Evolutionary conservation across 164 flowering plant genomes (phyloP).

Genomic region (Liriodendron chinense): DNA sequence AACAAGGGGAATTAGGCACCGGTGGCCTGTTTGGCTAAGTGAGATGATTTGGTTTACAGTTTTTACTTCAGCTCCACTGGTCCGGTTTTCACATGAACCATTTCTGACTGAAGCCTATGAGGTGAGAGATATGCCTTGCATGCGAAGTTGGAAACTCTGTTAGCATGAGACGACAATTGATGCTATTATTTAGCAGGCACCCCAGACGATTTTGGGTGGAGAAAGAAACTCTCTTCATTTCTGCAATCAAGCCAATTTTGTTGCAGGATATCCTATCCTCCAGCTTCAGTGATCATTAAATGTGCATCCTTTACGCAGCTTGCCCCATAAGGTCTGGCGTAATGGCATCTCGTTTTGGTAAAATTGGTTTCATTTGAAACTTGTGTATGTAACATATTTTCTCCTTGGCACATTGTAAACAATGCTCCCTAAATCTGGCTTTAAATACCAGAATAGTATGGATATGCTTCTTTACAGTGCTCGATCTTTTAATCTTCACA

Average conservation of each 20-base stretch:
- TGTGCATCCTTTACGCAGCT: slow-evolving; percentile 32
- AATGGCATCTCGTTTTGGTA: slow-evolving; percentile 31
- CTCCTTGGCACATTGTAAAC: slow-evolving; percentile 42
- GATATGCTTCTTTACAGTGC: slow-evolving; percentile 12
- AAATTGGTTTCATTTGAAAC: slow-evolving; percentile 39
- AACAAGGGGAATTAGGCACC: slow-evolving; percentile 61
- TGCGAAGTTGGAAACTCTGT: slow-evolving; percentile 27
- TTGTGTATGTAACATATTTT: slow-evolving; percentile 68
- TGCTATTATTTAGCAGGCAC: slow-evolving; percentile 67
- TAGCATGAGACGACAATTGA: slow-evolving; percentile 36
- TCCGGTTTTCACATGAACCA: background rate
- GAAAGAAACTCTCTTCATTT: slow-evolving; percentile 20
- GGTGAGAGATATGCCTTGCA: slow-evolving; percentile 18
- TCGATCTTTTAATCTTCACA: slow-evolving; percentile 45
- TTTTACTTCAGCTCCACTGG: background rate
- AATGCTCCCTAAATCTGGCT: slow-evolving; percentile 29
- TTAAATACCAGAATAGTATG: slow-evolving; percentile 23
- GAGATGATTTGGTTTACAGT: background rate
- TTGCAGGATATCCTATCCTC: slow-evolving; percentile 46
- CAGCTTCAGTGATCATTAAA: slow-evolving; percentile 36
- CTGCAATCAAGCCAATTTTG: slow-evolving; percentile 25
- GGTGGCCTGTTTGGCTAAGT: slow-evolving; percentile 39
- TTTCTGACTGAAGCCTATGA: background rate
- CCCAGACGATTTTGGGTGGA: slow-evolving; percentile 25
- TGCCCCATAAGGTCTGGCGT: slow-evolving; percentile 65